phyloP scores from a whole-genome alignment of 371 early-diverging fungal genomes.

The Mucor sp. region DNA sequence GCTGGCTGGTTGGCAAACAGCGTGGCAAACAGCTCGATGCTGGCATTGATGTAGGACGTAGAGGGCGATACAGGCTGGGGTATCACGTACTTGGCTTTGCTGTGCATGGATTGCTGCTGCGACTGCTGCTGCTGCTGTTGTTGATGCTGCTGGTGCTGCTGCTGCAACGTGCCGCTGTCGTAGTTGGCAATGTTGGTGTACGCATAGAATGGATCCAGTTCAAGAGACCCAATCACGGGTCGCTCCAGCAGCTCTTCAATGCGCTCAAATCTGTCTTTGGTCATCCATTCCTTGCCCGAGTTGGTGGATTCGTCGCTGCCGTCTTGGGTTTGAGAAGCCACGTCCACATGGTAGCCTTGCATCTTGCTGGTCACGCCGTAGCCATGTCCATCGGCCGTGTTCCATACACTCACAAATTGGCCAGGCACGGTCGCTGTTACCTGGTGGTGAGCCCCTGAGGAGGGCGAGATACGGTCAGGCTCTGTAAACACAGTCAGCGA shows the following conservation, averaged over 20 bases:
- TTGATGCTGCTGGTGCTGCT: not conserved
- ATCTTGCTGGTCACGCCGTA: constrained; percentile 66
- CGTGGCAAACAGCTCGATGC: constrained; percentile 71
- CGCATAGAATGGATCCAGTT: constrained; percentile 59
- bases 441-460: constrained; percentile 57
- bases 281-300: constrained; percentile 58
- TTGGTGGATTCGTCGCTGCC: constrained; percentile 29
- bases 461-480: constrained; percentile 53
- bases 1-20: constrained; percentile 67
- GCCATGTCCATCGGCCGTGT: constrained; percentile 62
- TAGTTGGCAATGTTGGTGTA: constrained; percentile 50
- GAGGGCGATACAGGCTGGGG: constrained; percentile 47
- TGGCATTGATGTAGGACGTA: constrained; percentile 44
- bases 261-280: constrained; percentile 58
- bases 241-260: constrained; percentile 60
- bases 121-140: too few relatives aligned
- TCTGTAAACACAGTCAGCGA: constrained; percentile 57
- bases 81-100: constrained; percentile 11
- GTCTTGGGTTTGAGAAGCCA: constrained; percentile 42
- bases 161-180: not conserved
- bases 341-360: constrained; percentile 56
- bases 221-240: constrained; percentile 62
- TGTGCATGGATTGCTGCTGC: not conserved
- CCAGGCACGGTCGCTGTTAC: constrained; percentile 57
- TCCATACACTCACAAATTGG: constrained; percentile 61